Base-by-base conservation (phyloP, 331 rosid species). In the Malus hybrid region DNA sequence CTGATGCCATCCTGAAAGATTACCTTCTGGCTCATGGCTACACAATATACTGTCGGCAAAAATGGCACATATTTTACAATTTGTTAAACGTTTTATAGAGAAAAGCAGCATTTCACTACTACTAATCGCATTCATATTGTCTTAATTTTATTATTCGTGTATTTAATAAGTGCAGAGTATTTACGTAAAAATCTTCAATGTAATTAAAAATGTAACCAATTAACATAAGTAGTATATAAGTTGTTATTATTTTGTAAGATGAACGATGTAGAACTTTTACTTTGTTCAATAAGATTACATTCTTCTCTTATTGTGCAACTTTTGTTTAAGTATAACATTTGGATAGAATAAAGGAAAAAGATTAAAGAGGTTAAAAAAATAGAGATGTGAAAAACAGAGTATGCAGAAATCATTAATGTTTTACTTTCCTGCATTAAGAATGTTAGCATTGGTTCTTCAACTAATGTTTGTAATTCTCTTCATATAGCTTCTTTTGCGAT, bases 41-140 rank as follows among this genome's bases (percentile, higher is more conserved):
- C 57, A 33, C 76, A 10, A 61, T 68, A 19, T 70, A 39, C 56
- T 70, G 77, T 64, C 83, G 19, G 76, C 46, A 22, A 66, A 72
- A 66, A 19, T 1, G 3, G 53, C 30, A 11, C 2, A n/a, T 11
- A 34, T 36, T 18, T 52, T 52, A 52, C 7, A 52, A 52, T 52
- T 52, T 52, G 57, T 42, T 42, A 42, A 42, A 10, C 48, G 14
- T 42, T 50, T 50, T 15, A 50, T 15, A 50, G 56, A 42, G 1
- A 50, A 50, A 0, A 0, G 1, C 18, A 1, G 1, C 1, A 18
- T 50, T 50, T 2, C 57, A 52, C 4, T 18, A 52, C 4, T 18
- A 2, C 4, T 52, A 18, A 1, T 6, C 18, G 18, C 10, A 6
- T 52, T 0, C 0, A 16, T 52, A 6, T 16, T 52, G 10, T 52